Percentiles rank a stretch among this genome's conserved stretches.
Evolutionary conservation across 2,329 filamentous ascomycete genomes (phyloP).

Genomic region (Phaeomoniella chlamydospora): DNA sequence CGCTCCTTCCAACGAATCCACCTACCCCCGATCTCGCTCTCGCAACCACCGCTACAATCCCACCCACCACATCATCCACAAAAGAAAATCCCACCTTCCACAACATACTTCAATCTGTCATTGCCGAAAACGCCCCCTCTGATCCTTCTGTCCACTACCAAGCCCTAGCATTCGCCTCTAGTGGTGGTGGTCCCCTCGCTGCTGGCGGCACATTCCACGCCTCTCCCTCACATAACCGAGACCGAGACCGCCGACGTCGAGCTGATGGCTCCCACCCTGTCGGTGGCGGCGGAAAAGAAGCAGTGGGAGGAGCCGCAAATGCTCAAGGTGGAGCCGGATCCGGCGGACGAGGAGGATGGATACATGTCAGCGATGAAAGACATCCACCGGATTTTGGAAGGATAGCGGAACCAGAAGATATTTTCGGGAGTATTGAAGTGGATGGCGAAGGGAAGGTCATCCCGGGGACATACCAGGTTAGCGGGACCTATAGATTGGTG

Average conservation of each 20-base stretch:
- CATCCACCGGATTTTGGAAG: constrained; percentile 48
- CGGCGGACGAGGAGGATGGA: constrained; percentile 44
- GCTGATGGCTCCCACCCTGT: constrained; percentile 13
- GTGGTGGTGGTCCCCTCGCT: constrained; percentile 38
- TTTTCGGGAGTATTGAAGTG: constrained; percentile 50
- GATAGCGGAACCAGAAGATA: constrained; percentile 51
- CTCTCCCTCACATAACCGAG: constrained; percentile 7
- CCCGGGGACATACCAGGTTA: constrained; percentile 44
- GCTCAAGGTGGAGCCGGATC: constrained; percentile 44
- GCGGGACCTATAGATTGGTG: constrained; percentile 45
- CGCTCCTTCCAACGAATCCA: constrained; percentile 41
- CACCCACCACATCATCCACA: constrained; percentile 42
- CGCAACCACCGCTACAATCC: constrained; percentile 32
- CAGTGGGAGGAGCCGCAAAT: constrained; percentile 40
- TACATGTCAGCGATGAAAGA: constrained; percentile 47
- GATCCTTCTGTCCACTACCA: constrained; percentile 44
- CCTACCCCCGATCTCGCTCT: constrained; percentile 38
- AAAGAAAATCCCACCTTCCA: constrained; percentile 42
- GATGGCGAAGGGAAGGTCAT: constrained; percentile 43
- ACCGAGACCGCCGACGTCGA: constrained; percentile 14
- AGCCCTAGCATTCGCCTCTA: constrained; percentile 45
- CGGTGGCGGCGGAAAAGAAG: constrained; percentile 24
- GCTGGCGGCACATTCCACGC: constrained; percentile 34
- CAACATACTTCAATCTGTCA: constrained; percentile 39
- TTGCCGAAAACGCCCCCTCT: constrained; percentile 36